Conservation (phyloP, 805 yeast genomes). For the Metschnikowia arizonensis region DNA sequence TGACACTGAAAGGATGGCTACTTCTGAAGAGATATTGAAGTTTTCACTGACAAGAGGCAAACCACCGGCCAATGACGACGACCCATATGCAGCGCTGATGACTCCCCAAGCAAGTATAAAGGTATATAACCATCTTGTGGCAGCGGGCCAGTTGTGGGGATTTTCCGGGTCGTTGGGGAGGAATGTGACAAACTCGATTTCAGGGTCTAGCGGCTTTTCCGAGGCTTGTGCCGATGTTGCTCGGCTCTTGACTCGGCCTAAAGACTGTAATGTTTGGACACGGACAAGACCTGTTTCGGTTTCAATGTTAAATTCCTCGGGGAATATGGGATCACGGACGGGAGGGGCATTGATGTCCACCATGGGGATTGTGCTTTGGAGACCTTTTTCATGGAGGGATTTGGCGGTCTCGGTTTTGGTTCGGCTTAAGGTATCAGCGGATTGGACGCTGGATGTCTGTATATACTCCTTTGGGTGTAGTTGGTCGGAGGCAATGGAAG, state of each 20-base stretch:
- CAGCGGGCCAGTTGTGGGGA: conserved; percentile 77
- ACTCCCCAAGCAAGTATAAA: conserved; percentile 65
- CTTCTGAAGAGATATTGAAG: conserved; percentile 70
- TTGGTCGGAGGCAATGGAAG: conserved; percentile 12
- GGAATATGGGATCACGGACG: conserved; percentile 69
- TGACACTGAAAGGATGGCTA: conserved; percentile 74
- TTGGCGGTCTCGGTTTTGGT: conserved; percentile 69
- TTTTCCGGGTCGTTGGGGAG: conserved; percentile 76
- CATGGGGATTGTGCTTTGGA: conserved; percentile 49
- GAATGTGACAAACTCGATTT: conserved; percentile 82
- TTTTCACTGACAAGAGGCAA: conserved; percentile 61
- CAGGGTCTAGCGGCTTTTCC: conserved; percentile 32
- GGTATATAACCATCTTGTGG: conserved; percentile 62
- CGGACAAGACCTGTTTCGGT: conserved; percentile 88
- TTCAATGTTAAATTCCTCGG: conserved; percentile 88
- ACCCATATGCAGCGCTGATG: conserved; percentile 88
- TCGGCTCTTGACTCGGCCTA: conserved; percentile 49
- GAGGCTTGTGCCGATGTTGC: conserved; percentile 37
- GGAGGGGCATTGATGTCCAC: conserved; percentile 47
- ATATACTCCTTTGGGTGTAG: conserved; percentile 15
- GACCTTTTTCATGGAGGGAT: conserved; percentile 61
- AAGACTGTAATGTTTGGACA: conserved; percentile 59
- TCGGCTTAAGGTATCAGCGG: conserved; percentile 9
- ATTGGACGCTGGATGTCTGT: conserved; percentile 1
- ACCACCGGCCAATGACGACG: conserved; percentile 88